Evolutionary conservation across 345 rosid species (phyloP).

Genomic region (Salix suchowensis): DNA sequence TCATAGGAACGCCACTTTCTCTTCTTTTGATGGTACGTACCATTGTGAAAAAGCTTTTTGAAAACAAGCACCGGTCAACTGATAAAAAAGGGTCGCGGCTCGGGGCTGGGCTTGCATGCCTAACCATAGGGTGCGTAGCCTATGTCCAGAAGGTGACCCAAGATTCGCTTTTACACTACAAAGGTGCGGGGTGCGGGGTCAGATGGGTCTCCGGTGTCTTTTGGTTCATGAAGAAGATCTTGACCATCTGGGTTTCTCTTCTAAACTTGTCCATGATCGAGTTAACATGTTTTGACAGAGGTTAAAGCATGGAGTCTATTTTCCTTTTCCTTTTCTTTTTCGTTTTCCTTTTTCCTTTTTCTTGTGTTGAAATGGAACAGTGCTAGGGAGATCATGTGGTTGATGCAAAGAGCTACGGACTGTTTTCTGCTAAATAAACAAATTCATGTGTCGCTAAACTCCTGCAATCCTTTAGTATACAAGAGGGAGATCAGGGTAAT

Average conservation of each 20-base stretch:
- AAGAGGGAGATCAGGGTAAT: no score
- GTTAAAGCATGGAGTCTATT: background rate
- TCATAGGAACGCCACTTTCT: constrained; percentile 22
- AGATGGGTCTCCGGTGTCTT: background rate
- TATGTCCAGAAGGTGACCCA: background rate
- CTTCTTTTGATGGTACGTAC: constrained; percentile 32
- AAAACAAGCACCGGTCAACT: background rate
- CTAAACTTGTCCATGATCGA: background rate
- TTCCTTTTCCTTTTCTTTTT: no score
- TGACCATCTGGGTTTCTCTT: background rate
- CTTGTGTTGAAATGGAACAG: no score
- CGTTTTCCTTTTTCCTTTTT: no score
- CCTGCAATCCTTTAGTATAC: no score
- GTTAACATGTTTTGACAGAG: background rate
- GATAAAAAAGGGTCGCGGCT: background rate
- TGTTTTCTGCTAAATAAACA: no score
- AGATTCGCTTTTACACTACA: background rate
- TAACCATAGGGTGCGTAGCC: background rate
- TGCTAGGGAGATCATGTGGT: background rate
- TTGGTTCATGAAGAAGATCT: background rate
- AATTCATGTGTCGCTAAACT: no score
- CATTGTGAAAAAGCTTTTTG: background rate
- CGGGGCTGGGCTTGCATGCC: constrained; percentile 1
- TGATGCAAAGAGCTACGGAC: no score
- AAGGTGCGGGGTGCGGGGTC: background rate